Evolutionary conservation across 495 filamentous ascomycete genomes (phyloP).

Genomic region (Aspergillus bridgeri): DNA sequence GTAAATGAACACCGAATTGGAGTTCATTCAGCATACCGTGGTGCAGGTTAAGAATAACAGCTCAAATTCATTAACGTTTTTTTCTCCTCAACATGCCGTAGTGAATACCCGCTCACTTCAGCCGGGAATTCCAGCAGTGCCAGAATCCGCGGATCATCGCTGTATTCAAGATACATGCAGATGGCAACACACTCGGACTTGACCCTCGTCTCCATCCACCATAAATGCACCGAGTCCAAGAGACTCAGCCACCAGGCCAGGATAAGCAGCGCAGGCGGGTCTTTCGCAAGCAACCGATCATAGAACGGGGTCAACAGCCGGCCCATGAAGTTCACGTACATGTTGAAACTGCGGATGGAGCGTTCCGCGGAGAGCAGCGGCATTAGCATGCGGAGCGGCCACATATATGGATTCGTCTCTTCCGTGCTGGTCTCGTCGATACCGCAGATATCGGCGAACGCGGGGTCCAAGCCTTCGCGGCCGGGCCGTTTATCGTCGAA

Average conservation of each 20-base stretch:
- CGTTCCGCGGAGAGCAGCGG: constrained; percentile 26
- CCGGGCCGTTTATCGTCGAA: constrained; percentile 33
- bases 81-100: constrained; percentile 71
- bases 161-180: constrained; percentile 40
- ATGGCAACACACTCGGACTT: constrained; percentile 45
- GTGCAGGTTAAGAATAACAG: no score
- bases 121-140: constrained; percentile 52
- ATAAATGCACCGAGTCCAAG: constrained; percentile 28
- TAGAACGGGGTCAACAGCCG: constrained; percentile 32
- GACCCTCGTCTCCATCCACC: constrained; percentile 41
- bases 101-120: constrained; percentile 73
- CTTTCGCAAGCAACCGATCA: constrained; percentile 31
- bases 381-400: constrained; percentile 36
- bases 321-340: constrained; percentile 36
- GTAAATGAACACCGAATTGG: neutral
- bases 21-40: no score
- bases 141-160: constrained; percentile 22
- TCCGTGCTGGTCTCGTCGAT: constrained; percentile 35
- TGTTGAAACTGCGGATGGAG: constrained; percentile 12
- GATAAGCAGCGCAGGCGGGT: constrained; percentile 41
- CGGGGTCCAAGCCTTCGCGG: constrained; percentile 31
- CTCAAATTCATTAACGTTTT: neutral
- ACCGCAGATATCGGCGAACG: constrained; percentile 37
- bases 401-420: constrained; percentile 38
- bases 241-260: constrained; percentile 46